phyloP scores from a whole-genome alignment of 169 alveolate species.

The Eimeria acervulina region DNA sequence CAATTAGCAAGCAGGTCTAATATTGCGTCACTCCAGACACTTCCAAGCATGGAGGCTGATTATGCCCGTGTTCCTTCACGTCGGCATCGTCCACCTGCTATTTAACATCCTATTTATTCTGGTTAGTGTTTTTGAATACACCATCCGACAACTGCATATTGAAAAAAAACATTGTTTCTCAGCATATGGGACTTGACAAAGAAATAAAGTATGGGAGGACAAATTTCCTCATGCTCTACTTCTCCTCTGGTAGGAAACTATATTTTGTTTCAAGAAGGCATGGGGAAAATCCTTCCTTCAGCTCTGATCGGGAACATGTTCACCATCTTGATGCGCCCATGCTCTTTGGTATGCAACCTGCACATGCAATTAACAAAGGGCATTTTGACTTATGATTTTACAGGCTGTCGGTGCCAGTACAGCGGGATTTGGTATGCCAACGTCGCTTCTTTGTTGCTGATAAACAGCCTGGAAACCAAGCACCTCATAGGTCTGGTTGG shows the following conservation, averaged over 20 bases:
- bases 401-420: conserved; percentile 82
- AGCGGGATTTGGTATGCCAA: conserved; percentile 74
- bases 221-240: conserved; percentile 70
- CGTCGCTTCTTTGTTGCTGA: background rate
- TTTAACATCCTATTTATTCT: conserved; percentile 87
- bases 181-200: conserved; percentile 77
- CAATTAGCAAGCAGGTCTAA: background rate
- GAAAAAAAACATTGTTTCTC: background rate
- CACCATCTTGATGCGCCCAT: conserved; percentile 76
- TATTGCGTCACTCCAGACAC: conserved; percentile 9
- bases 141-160: background rate
- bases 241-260: conserved; percentile 62
- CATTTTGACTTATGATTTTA: background rate
- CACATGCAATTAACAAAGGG: background rate
- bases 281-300: background rate
- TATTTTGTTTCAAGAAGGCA: background rate
- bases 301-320: conserved; percentile 78
- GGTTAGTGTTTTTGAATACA: background rate
- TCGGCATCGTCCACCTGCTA: conserved; percentile 88
- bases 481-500: conserved; percentile 66
- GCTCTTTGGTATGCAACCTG: conserved; percentile 64
- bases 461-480: background rate
- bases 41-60: conserved; percentile 89
- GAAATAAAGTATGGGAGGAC: conserved; percentile 60
- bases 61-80: conserved; percentile 90